These are phyloP conservation scores for Ulota crispa DNA, from an alignment of 225 moss, liverwort and hornwort genomes.

Conservation along the genomic window DNA sequence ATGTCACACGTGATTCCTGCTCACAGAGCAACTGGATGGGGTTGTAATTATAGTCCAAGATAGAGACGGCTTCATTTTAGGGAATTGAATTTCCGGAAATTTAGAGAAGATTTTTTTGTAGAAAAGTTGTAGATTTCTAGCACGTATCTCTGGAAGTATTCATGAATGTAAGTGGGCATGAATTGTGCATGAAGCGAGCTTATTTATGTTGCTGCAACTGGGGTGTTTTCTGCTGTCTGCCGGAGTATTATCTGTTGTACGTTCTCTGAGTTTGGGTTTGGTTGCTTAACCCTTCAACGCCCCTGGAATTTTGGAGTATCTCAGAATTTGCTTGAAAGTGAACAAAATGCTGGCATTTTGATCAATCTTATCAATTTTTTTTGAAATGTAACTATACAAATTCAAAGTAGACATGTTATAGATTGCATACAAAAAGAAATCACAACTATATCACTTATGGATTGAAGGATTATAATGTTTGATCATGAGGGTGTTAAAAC, in stretches of 20 bases:
- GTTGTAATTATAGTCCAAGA: slow-evolving; percentile 36
- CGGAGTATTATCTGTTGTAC: background rate
- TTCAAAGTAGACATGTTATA: no score
- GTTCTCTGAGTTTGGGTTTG: background rate
- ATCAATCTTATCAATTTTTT: no score
- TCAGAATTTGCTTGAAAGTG: no score
- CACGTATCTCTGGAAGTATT: background rate
- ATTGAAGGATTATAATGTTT: no score
- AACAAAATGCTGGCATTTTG: no score
- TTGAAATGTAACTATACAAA: no score
- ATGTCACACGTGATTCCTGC: background rate
- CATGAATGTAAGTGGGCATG: background rate
- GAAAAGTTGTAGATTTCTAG: background rate
- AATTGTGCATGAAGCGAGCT: background rate
- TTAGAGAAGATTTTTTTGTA: slow-evolving; percentile 12
- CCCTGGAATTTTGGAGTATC: no score
- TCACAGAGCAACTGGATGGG: slow-evolving; percentile 22
- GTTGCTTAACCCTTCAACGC: no score
- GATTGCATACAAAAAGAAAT: no score
- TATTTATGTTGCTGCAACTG: background rate
- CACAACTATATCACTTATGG: no score
- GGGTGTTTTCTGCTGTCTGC: background rate
- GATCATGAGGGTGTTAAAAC: no score
- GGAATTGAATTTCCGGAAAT: background rate
- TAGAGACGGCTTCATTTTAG: background rate